phyloP scores from a whole-genome alignment of 139 green algal genomes.

The Coelastrella sp. region DNA sequence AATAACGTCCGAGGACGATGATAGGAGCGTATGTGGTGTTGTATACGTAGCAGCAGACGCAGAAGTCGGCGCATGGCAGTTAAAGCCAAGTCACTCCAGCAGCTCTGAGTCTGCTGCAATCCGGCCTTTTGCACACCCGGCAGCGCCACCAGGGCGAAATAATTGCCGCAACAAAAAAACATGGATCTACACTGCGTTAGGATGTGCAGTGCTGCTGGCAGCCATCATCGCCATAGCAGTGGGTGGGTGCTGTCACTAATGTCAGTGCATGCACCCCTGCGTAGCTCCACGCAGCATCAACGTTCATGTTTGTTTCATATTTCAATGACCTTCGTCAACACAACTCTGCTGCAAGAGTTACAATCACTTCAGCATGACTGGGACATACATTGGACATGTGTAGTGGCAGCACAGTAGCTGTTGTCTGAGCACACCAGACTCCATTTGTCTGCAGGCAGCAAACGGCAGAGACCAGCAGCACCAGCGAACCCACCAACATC shows the following conservation, averaged over 20 bases:
- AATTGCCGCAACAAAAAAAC: no score
- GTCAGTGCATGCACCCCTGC: background rate
- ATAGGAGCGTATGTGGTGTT: slow-evolving; percentile 7
- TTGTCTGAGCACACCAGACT: no score
- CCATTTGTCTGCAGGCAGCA: background rate
- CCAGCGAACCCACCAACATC: background rate
- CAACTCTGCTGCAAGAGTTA: no score
- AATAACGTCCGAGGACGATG: background rate
- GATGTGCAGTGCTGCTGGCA: slow-evolving; percentile 1
- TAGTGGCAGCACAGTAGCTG: no score
- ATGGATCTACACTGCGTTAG: no score
- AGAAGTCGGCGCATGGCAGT: background rate
- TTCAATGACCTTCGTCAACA: no score
- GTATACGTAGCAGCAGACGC: slow-evolving; percentile 6
- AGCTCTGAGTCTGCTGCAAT: background rate
- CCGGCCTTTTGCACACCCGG: background rate
- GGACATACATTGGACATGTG: no score
- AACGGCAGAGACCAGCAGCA: background rate
- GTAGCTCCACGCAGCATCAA: no score
- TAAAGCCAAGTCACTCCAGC: no score
- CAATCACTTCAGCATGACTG: no score
- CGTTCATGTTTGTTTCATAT: no score
- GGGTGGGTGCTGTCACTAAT: background rate
- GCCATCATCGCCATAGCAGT: background rate
- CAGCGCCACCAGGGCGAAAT: no score